Conservation (phyloP, 2,329 filamentous ascomycete species). For the Fusarium xyrophilum region DNA sequence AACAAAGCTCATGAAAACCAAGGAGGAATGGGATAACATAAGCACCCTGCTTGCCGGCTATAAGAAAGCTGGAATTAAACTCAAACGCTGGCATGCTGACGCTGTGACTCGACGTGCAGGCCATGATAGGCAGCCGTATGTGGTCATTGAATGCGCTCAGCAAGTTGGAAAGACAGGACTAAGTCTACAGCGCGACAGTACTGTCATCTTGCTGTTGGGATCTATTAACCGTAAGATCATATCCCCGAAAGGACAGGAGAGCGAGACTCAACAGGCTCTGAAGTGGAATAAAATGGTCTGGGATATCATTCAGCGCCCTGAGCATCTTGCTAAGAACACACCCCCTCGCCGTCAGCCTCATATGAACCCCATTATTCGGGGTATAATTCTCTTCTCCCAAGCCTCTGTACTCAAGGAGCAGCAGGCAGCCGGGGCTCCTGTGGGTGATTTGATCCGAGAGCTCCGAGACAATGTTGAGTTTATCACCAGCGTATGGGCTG, state of each 20-base stretch:
- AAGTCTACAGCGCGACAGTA: slow-evolving; percentile 51
- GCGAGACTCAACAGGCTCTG: slow-evolving; percentile 52
- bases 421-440: slow-evolving; percentile 31
- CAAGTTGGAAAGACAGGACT: slow-evolving; percentile 56
- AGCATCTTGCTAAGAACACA: slow-evolving; percentile 44
- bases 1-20: slow-evolving; percentile 55
- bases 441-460: slow-evolving; percentile 37
- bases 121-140: slow-evolving; percentile 50
- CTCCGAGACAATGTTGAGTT: slow-evolving; percentile 44
- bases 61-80: slow-evolving; percentile 50
- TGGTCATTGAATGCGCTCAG: slow-evolving; percentile 59
- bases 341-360: slow-evolving; percentile 34
- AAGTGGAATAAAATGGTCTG: slow-evolving; percentile 56
- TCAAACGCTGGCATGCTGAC: slow-evolving; percentile 46
- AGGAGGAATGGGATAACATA: slow-evolving; percentile 61
- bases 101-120: slow-evolving; percentile 54
- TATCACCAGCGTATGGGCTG: slow-evolving; percentile 41
- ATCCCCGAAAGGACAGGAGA: slow-evolving; percentile 28
- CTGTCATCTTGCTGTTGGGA: slow-evolving; percentile 43
- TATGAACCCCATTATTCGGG: slow-evolving; percentile 42
- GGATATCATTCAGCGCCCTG: slow-evolving; percentile 56
- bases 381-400: slow-evolving; percentile 43
- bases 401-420: slow-evolving; percentile 40
- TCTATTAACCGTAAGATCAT: slow-evolving; percentile 50
- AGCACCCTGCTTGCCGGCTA: slow-evolving; percentile 59